These are phyloP conservation scores for Camellia japonica DNA, from an alignment of 148 eudicot species.

Conservation along the genomic window DNA sequence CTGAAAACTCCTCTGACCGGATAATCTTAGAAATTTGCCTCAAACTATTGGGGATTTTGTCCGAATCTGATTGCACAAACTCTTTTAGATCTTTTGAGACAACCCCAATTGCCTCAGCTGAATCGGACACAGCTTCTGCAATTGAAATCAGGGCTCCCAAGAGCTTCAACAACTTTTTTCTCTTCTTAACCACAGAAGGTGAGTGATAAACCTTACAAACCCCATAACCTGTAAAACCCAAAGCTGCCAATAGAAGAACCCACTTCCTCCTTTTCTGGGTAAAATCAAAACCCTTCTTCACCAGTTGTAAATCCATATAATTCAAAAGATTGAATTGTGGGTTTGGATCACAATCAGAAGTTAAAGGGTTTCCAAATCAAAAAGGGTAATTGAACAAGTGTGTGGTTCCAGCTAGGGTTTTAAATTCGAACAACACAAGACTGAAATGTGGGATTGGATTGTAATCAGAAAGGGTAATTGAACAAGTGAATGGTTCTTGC, in stretches of 20 bases:
- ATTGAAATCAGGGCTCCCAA: conserved; percentile 45
- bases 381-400: not conserved
- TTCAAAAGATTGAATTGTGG: not conserved
- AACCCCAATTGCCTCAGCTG: conserved; percentile 59
- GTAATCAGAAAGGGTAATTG: no score
- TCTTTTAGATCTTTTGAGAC: conserved; percentile 62
- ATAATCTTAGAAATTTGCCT: conserved; percentile 63
- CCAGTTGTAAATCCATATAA: conserved; percentile 56
- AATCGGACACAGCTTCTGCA: conserved; percentile 47
- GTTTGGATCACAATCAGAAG: not conserved
- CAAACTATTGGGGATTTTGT: conserved; percentile 66
- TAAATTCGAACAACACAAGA: no score
- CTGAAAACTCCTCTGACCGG: conserved; percentile 52
- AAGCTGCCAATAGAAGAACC: conserved; percentile 52
- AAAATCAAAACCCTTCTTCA: conserved; percentile 45
- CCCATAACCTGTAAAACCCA: conserved; percentile 62
- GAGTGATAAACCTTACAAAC: conserved; percentile 54
- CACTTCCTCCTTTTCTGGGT: conserved; percentile 48
- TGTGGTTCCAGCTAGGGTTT: not conserved
- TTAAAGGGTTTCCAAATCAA: not conserved
- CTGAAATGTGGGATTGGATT: no score
- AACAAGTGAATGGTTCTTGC: no score
- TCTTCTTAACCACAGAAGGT: conserved; percentile 52
- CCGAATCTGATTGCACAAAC: conserved; percentile 61
- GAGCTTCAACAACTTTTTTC: conserved; percentile 38